These are phyloP conservation scores for Aspergillus sp. DNA, from an alignment of 2,329 filamentous ascomycete species.

Conservation along the genomic window DNA sequence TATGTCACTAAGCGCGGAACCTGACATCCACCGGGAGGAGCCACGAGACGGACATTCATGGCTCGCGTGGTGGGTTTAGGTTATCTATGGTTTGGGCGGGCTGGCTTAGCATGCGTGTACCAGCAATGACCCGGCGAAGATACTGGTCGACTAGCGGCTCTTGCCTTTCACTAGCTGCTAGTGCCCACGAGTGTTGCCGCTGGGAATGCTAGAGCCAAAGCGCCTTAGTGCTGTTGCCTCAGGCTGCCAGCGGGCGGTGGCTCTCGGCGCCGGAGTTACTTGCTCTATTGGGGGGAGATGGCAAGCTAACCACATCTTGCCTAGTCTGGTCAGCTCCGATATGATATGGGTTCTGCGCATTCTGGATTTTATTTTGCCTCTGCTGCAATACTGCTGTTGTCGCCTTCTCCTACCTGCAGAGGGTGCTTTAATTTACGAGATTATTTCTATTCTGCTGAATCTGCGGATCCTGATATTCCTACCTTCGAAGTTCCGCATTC, in stretches of 20 bases:
- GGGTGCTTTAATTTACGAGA: no score
- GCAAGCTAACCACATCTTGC: constrained; percentile 3
- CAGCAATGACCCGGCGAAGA: background rate
- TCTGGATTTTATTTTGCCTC: background rate
- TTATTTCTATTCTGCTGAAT: no score
- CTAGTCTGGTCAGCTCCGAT: constrained; percentile 2
- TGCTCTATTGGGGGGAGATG: background rate
- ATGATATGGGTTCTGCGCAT: constrained; percentile 4
- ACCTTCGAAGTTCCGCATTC: background rate
- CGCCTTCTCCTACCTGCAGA: background rate
- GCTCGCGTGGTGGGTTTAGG: background rate
- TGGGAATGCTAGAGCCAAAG: constrained; percentile 2
- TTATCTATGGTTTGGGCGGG: constrained; percentile 8
- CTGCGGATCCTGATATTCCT: background rate
- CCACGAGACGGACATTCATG: background rate
- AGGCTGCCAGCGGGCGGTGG: background rate
- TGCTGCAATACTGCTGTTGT: background rate
- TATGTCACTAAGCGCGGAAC: background rate
- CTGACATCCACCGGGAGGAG: background rate
- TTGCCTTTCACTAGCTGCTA: background rate
- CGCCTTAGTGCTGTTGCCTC: constrained; percentile 3
- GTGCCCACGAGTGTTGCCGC: background rate
- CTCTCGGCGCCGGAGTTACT: constrained; percentile 5
- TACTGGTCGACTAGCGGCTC: constrained; percentile 9
- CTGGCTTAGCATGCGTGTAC: constrained; percentile 1